Conservation (phyloP, 2,329 filamentous ascomycete genomes). For the Penicillium sp. region DNA sequence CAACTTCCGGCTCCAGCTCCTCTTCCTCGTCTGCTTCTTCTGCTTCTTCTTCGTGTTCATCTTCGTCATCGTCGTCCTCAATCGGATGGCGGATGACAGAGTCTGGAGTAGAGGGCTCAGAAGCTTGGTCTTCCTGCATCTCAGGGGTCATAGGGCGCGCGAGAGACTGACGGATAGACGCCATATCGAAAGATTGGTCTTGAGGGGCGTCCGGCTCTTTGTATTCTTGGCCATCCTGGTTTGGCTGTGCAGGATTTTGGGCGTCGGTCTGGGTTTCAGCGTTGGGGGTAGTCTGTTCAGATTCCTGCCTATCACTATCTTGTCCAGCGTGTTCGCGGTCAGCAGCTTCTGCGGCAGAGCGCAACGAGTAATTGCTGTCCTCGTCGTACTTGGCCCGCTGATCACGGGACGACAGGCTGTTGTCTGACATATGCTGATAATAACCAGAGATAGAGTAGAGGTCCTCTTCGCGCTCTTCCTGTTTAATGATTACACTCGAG, state of each 20-base stretch:
- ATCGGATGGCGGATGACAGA: slow-evolving; percentile 84
- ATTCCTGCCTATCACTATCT: slow-evolving; percentile 32
- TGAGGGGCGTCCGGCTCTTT: slow-evolving; percentile 22
- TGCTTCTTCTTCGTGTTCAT: slow-evolving; percentile 6
- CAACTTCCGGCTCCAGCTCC: slow-evolving; percentile 38
- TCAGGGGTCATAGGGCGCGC: slow-evolving; percentile 48
- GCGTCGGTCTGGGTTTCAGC: slow-evolving; percentile 13
- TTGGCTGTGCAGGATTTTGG: slow-evolving; percentile 9
- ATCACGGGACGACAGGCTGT: slow-evolving; percentile 30
- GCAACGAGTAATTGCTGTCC: slow-evolving; percentile 56
- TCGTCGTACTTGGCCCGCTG: slow-evolving; percentile 52
- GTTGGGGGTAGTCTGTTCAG: slow-evolving; percentile 36
- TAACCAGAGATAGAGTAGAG: slow-evolving; percentile 68
- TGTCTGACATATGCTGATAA: slow-evolving; percentile 53
- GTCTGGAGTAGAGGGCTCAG: slow-evolving; percentile 72
- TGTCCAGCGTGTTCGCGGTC: slow-evolving; percentile 8
- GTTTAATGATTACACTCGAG: slow-evolving; percentile 66
- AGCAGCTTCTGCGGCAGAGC: slow-evolving; percentile 34
- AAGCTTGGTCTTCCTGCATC: slow-evolving; percentile 59
- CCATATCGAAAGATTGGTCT: slow-evolving; percentile 36
- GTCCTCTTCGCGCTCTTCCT: slow-evolving; percentile 59
- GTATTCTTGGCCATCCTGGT: slow-evolving; percentile 40
- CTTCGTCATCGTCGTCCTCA: slow-evolving; percentile 43
- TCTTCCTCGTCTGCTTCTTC: slow-evolving; percentile 17
- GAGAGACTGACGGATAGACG: slow-evolving; percentile 40